A percentile compares a stretch with the other conserved stretches of the same genome.
These are phyloP conservation scores for Cryphonectria carpinicola DNA, from an alignment of 2,329 filamentous ascomycete genomes.

Conservation along the genomic window DNA sequence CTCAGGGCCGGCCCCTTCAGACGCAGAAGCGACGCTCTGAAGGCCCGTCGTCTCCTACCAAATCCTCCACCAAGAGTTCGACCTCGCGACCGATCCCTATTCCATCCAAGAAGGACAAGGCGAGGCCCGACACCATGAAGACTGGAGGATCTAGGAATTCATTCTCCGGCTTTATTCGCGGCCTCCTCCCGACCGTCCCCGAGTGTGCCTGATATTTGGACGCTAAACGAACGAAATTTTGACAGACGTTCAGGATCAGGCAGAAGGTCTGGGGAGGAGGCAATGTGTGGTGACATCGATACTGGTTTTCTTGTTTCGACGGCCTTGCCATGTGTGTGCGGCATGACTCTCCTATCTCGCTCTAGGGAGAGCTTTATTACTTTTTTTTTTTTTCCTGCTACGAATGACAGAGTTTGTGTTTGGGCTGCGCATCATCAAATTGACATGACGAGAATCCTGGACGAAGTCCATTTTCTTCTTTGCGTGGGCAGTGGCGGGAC, in stretches of 20 bases:
- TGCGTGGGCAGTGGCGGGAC: constrained; percentile 18
- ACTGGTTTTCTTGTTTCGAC: constrained; percentile 18
- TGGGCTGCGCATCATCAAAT: constrained; percentile 25
- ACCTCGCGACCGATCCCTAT: constrained; percentile 26
- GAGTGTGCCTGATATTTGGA: constrained; percentile 36
- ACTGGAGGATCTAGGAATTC: constrained; percentile 42
- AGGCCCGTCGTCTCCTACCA: constrained; percentile 62
- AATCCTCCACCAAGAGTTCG: constrained; percentile 40
- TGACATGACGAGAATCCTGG: constrained; percentile 18
- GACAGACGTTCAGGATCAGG: constrained; percentile 15
- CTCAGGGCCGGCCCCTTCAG: constrained; percentile 58
- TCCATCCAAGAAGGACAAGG: constrained; percentile 26
- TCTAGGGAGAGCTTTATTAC: constrained; percentile 21
- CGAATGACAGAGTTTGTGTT: constrained; percentile 21
- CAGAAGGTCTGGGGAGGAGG: constrained; percentile 6
- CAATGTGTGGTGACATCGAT: constrained; percentile 13
- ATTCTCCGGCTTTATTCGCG: constrained; percentile 43
- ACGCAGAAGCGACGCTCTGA: constrained; percentile 55
- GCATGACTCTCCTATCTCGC: constrained; percentile 17
- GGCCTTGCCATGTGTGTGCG: constrained; percentile 19
- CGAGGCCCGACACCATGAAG: constrained; percentile 34
- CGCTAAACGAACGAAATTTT: constrained; percentile 28
- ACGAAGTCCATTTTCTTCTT: constrained; percentile 19
- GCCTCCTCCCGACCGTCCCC: constrained; percentile 42
- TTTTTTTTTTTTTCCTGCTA: constrained; percentile 6